These are phyloP conservation scores for Pseudozyma tsukubaensis DNA, from an alignment of 1,284 basidiomycete species.

Conservation along the genomic window DNA sequence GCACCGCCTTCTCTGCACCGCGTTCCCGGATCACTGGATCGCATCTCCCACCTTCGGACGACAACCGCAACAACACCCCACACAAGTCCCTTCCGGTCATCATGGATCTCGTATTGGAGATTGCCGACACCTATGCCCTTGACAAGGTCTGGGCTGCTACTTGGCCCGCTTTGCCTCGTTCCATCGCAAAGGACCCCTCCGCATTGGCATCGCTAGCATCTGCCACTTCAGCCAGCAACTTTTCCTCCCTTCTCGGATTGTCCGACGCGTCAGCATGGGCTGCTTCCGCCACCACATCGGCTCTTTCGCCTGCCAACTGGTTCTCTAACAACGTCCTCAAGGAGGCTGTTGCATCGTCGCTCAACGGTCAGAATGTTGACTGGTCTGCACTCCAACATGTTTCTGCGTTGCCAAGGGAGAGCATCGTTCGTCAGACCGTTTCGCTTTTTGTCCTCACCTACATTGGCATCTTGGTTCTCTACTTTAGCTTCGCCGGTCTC, in stretches of 20 bases:
- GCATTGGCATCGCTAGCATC: slow-evolving; percentile 31
- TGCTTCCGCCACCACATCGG: slow-evolving; percentile 36
- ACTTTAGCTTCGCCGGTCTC: slow-evolving; percentile 82
- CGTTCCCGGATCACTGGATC: background rate
- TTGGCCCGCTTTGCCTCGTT: slow-evolving; percentile 72
- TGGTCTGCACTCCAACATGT: slow-evolving; percentile 37
- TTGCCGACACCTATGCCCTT: slow-evolving; percentile 80
- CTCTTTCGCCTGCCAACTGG: slow-evolving; percentile 23
- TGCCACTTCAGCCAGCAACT: slow-evolving; percentile 43
- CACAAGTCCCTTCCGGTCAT: slow-evolving; percentile 13
- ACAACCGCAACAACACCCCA: slow-evolving; percentile 1
- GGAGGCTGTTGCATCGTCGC: slow-evolving; percentile 27
- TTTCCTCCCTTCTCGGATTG: slow-evolving; percentile 18
- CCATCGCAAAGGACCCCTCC: slow-evolving; percentile 33
- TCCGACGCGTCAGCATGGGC: slow-evolving; percentile 30
- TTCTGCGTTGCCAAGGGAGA: slow-evolving; percentile 57
- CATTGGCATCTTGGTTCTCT: slow-evolving; percentile 74
- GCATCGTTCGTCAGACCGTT: slow-evolving; percentile 75
- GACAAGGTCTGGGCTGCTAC: slow-evolving; percentile 82
- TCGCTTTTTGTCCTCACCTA: slow-evolving; percentile 83
- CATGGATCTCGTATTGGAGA: slow-evolving; percentile 84
- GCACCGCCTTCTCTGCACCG: background rate
- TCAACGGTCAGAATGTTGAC: slow-evolving; percentile 33
- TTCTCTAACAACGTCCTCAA: slow-evolving; percentile 40
- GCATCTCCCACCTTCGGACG: background rate